Percentiles rank a stretch among this genome's conserved stretches.
Conservation (phyloP, 2,329 filamentous ascomycete genomes). For the Chalaropsis thielavioides region DNA sequence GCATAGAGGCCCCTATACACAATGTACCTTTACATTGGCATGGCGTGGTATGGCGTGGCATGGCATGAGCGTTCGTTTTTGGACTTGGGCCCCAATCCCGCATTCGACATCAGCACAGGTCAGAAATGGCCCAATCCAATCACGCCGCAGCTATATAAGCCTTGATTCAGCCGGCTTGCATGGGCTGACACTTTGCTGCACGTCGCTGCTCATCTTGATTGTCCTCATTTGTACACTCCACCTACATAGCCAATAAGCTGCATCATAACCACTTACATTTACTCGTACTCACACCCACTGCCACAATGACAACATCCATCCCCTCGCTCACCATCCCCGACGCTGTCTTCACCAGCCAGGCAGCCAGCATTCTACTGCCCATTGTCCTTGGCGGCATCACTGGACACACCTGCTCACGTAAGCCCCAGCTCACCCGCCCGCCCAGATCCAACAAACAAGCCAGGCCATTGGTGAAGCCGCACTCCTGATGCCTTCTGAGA, state of each 20-base stretch:
- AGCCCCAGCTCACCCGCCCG: conserved; percentile 22
- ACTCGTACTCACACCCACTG: background rate
- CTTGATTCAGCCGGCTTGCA: background rate
- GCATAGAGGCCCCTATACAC: background rate
- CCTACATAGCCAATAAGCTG: too few relatives aligned
- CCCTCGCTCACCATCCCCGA: conserved; percentile 62
- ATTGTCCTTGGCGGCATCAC: conserved; percentile 58
- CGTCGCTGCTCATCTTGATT: too few relatives aligned
- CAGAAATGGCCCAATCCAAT: background rate
- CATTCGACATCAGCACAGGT: background rate
- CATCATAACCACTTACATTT: background rate
- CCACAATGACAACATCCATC: conserved; percentile 63
- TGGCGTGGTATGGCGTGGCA: background rate
- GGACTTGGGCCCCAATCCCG: background rate
- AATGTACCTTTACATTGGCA: background rate
- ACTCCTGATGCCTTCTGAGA: too few relatives aligned
- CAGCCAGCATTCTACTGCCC: conserved; percentile 61
- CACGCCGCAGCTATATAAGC: background rate
- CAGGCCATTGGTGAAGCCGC: conserved; percentile 9
- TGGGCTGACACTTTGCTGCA: too few relatives aligned
- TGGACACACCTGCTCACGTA: conserved; percentile 54
- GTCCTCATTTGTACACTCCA: too few relatives aligned
- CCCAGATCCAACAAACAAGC: background rate
- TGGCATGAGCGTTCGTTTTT: background rate
- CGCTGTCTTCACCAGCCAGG: conserved; percentile 55